These are phyloP conservation scores for Verticillium dahliae DNA, from an alignment of 2,329 filamentous ascomycete species.

Conservation along the genomic window DNA sequence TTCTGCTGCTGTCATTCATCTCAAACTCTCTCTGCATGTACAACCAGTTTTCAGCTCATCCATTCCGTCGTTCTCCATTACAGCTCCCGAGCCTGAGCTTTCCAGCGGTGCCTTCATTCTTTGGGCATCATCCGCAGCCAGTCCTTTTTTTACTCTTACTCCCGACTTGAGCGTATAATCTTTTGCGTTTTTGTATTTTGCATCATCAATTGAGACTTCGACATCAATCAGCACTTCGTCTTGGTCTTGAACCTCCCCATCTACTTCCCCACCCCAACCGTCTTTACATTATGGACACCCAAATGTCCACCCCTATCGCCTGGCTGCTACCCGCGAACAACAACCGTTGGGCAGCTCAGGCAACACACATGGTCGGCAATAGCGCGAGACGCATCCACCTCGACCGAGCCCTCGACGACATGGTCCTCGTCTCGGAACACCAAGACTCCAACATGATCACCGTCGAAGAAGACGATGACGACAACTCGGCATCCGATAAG, in stretches of 20 bases:
- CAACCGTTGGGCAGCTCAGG: slow-evolving; percentile 9
- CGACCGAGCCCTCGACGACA: neutral
- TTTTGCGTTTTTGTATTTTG: neutral
- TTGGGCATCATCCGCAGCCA: neutral
- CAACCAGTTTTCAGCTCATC: neutral
- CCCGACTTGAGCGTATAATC: neutral
- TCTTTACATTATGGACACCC: neutral
- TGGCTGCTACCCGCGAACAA: slow-evolving; percentile 11
- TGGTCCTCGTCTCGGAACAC: slow-evolving; percentile 2
- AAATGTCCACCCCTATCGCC: slow-evolving; percentile 9
- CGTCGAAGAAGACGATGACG: neutral
- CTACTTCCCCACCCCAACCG: neutral
- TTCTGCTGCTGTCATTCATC: neutral
- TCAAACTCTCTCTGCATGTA: neutral
- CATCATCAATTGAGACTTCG: no score
- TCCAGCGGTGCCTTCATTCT: neutral
- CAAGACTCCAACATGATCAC: slow-evolving; percentile 2
- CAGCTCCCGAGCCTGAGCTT: neutral
- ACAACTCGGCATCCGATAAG: slow-evolving; percentile 5
- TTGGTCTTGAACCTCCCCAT: neutral
- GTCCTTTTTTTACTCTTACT: neutral
- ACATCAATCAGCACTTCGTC: no score
- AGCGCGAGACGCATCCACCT: slow-evolving; percentile 5
- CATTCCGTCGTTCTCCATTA: neutral
- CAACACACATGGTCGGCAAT: slow-evolving; percentile 8